Evolutionary conservation across 495 filamentous ascomycete species (phyloP).

Genomic region (Podospora anserina): DNA sequence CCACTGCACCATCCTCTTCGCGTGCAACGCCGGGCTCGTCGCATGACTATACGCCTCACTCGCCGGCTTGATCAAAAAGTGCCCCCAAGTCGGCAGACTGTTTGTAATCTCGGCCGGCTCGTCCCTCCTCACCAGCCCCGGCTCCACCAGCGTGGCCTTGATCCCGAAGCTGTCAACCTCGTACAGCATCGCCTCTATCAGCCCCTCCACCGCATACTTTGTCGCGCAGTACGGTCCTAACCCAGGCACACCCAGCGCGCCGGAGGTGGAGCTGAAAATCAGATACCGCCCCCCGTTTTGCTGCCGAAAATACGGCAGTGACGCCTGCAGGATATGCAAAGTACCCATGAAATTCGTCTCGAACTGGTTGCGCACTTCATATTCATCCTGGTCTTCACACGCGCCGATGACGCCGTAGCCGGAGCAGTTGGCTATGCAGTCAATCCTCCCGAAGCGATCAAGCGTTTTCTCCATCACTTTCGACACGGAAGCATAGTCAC

Average conservation of each 20-base stretch:
- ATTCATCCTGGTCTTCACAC: slow-evolving; percentile 94
- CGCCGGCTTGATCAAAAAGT: slow-evolving; percentile 84
- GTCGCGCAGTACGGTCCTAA: slow-evolving; percentile 92
- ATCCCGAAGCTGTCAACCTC: slow-evolving; percentile 89
- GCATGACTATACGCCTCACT: slow-evolving; percentile 75
- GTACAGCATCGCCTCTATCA: slow-evolving; percentile 94
- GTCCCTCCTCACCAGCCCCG: slow-evolving; percentile 81
- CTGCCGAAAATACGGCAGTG: slow-evolving; percentile 81
- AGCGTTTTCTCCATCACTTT: slow-evolving; percentile 66
- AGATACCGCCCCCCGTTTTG: slow-evolving; percentile 74
- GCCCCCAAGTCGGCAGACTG: slow-evolving; percentile 74
- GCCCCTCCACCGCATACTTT: slow-evolving; percentile 91
- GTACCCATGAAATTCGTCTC: slow-evolving; percentile 96
- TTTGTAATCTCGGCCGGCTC: slow-evolving; percentile 50
- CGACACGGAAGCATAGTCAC: slow-evolving; percentile 72
- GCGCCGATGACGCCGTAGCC: slow-evolving; percentile 92
- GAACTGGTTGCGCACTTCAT: slow-evolving; percentile 93
- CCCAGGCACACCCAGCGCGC: slow-evolving; percentile 85
- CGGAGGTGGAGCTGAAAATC: slow-evolving; percentile 88
- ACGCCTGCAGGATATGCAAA: slow-evolving; percentile 87
- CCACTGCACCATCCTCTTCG: slow-evolving; percentile 94
- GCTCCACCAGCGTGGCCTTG: slow-evolving; percentile 88
- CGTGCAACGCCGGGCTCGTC: slow-evolving; percentile 79
- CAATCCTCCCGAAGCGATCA: slow-evolving; percentile 72
- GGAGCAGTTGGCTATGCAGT: slow-evolving; percentile 87